Evolutionary conservation across 331 rosid species (phyloP).

Genomic region (Quercus lobata): DNA sequence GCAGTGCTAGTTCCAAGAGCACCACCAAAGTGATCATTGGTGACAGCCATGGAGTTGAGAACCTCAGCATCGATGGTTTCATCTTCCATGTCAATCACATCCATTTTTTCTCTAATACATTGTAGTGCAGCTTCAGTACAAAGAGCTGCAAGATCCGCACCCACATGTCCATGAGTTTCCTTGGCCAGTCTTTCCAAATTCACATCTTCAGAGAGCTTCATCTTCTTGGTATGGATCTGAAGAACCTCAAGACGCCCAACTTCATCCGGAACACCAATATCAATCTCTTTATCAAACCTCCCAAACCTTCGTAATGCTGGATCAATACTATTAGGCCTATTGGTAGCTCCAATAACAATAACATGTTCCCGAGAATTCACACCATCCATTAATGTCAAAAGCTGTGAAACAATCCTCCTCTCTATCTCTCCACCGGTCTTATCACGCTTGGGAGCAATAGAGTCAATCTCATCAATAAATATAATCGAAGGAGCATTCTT

Average conservation of each 20-base stretch:
- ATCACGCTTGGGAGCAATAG: constrained; percentile 9
- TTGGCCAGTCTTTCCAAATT: not conserved
- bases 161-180: constrained; percentile 2
- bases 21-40: not conserved
- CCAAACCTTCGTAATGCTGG: not conserved
- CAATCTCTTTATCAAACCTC: not conserved
- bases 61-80: not conserved
- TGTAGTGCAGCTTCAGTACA: constrained; percentile 10
- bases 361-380: constrained; percentile 9
- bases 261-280: not conserved
- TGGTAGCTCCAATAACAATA: constrained; percentile 13
- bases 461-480: constrained; percentile 7
- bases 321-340: not conserved
- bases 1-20: constrained; percentile 6
- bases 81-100: too few relatives aligned
- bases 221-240: not conserved
- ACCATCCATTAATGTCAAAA: constrained; percentile 14
- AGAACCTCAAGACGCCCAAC: not conserved
- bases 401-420: constrained; percentile 17
- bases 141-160: constrained; percentile 14
- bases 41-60: constrained; percentile 13
- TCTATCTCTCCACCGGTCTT: constrained; percentile 11
- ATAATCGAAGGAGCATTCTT: not conserved
- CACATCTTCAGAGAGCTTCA: constrained; percentile 1
- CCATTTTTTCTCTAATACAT: constrained; percentile 9